Evolutionary conservation across 23 red algal species (phyloP).

Genomic region (Pyropia haitanensis): DNA sequence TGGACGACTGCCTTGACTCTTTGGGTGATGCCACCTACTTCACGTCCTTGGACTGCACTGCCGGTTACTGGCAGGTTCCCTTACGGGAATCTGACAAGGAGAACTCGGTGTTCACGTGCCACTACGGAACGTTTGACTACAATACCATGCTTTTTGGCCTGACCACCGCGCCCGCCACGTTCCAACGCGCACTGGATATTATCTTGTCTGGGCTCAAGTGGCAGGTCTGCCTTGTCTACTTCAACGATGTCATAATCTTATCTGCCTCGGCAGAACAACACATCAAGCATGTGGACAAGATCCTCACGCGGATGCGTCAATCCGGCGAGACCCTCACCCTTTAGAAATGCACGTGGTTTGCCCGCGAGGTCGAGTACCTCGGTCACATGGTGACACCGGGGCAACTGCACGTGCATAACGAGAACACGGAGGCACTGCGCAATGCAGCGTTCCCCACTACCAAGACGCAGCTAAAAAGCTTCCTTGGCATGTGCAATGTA

Average conservation of each 20-base stretch:
- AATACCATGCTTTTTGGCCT: conserved; percentile 17
- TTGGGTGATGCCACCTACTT: conserved; percentile 4
- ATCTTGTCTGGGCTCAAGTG: conserved; percentile 9
- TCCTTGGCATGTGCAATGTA: conserved; percentile 17
- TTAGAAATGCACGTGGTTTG: conserved; percentile 11
- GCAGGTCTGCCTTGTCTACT: too few species aligned
- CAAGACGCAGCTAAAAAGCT: conserved; percentile 6
- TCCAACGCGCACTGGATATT: conserved; percentile 15
- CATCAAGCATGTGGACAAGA: background rate
- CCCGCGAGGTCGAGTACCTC: background rate
- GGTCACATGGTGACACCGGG: conserved; percentile 5
- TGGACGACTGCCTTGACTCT: conserved; percentile 22
- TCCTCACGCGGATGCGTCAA: background rate
- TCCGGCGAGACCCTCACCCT: conserved; percentile 3
- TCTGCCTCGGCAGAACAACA: too few species aligned
- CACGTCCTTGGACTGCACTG: background rate
- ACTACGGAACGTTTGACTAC: conserved; percentile 1
- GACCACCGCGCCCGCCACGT: conserved; percentile 20
- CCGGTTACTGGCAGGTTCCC: conserved; percentile 14
- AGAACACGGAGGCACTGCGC: conserved; percentile 2
- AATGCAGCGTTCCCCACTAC: background rate
- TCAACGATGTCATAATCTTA: too few species aligned
- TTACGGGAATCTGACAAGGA: background rate
- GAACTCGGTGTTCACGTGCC: conserved; percentile 11
- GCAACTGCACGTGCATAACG: background rate